Base-by-base conservation (phyloP, 305 asterid genomes). In the Fraxinus sp. region DNA sequence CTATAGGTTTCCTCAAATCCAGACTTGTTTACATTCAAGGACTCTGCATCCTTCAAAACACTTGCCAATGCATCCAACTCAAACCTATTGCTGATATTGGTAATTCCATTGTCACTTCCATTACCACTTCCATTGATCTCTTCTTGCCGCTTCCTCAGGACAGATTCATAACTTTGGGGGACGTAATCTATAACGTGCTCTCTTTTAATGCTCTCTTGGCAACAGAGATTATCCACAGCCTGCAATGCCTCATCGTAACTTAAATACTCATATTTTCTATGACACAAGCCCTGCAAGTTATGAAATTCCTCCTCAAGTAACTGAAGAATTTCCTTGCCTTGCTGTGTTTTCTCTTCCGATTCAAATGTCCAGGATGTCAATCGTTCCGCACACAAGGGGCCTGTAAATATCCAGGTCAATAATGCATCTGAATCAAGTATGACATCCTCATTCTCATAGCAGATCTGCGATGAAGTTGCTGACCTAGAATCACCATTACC, bases 11-110 rank as follows among this genome's bases (percentile, higher is more conserved):
- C 98, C 86, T 96, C 98, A 89, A 90, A 91, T 20, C 97, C 98
- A 78, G 90, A 90, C 43, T 89, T 93, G 87, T 87, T 91, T 70
- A 79, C 88, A 77, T 91, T 91, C 80, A 94, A 87, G 78, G 99
- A 86, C 80, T 93, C 97, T 76, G 97, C 93, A 33, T 94, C 98
- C 91, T 94, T 96, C 66, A 94, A 87, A 84, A 96, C 92, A 90
- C 93, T 93, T n/a, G 97, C 81, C 87, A 96, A 87, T 52, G 97
- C 99, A 39, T 96, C 97, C 89, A 92, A 86, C 93, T 94, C 98
- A 87, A 91, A 89, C 85, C 93, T 89, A 87, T 90, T 86, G 89
- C 85, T 85, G 77, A 89, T 80, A 83, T 77, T 72, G 71, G 87
- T 82, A 72, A 80, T 79, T 75, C 91, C 96, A 85, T 86, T 87